phyloP scores from a whole-genome alignment of 106 monocot species.

The Platanthera zijinensis region DNA sequence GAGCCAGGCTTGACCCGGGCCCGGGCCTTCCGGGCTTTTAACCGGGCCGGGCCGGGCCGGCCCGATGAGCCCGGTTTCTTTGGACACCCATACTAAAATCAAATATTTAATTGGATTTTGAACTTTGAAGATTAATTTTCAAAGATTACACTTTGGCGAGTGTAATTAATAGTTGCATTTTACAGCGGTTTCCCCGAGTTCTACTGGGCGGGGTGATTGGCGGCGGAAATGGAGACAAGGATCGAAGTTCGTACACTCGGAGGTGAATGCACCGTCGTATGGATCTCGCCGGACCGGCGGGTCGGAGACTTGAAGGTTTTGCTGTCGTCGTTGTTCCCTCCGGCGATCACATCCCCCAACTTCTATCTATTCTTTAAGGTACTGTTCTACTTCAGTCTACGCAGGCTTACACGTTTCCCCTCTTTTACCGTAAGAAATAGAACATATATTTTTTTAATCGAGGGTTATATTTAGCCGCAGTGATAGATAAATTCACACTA shows the following conservation, averaged over 20 bases:
- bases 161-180: too few species aligned
- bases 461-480: background rate
- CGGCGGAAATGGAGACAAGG: constrained; percentile 18
- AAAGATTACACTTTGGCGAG: too few species aligned
- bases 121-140: too few species aligned
- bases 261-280: constrained; percentile 37
- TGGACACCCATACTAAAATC: too few species aligned
- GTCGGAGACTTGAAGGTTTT: constrained; percentile 50
- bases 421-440: background rate
- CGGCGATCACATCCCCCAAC: constrained; percentile 40
- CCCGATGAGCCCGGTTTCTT: too few species aligned
- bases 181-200: too few species aligned
- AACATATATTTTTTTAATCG: background rate
- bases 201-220: too few species aligned
- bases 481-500: background rate
- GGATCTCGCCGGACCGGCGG: constrained; percentile 30
- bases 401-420: background rate
- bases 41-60: too few species aligned
- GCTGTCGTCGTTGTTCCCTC: constrained; percentile 45
- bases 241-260: constrained; percentile 54
- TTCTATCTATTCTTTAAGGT: constrained; percentile 89
- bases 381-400: background rate
- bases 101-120: too few species aligned
- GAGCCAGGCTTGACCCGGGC: too few species aligned
- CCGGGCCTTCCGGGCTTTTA: too few species aligned